Evolutionary conservation across 108 stramenopile species (phyloP).

Genomic region (Hondaea fermentalgiana): DNA sequence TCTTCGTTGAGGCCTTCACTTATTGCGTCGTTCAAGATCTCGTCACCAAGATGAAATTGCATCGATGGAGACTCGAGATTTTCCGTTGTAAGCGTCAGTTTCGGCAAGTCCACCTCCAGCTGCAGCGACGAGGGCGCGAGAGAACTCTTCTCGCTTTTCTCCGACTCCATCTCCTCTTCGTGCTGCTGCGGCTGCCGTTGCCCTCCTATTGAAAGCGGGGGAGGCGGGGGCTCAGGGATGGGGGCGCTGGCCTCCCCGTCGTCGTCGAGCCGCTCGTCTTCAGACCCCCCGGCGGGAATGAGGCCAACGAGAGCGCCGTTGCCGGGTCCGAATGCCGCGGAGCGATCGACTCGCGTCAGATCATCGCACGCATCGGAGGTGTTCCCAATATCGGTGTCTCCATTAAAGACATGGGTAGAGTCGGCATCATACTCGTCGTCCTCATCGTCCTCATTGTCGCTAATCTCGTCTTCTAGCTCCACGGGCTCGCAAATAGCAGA

Average conservation of each 20-base stretch:
- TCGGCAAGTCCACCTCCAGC: not conserved
- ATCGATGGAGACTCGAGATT: not conserved
- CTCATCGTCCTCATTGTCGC: not conserved
- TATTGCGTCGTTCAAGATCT: not conserved
- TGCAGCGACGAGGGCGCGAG: not conserved
- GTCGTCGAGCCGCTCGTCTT: not conserved
- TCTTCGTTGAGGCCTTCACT: not conserved
- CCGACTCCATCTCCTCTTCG: too few relatives aligned
- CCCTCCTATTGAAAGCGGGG: too few relatives aligned
- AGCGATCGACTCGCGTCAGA: too few relatives aligned
- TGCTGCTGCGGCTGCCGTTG: too few relatives aligned
- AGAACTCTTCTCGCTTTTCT: too few relatives aligned
- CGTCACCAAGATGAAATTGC: not conserved
- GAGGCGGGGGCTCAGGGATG: too few relatives aligned
- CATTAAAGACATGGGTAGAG: too few relatives aligned
- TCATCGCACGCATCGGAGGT: too few relatives aligned
- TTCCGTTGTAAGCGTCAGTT: not conserved
- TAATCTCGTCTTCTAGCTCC: not conserved
- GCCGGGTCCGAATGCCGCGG: too few relatives aligned
- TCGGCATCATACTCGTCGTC: not conserved
- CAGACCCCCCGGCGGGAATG: too few relatives aligned
- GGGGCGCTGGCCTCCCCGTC: not conserved
- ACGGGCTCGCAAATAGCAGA: conserved; percentile 39
- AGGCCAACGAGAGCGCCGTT: too few relatives aligned
- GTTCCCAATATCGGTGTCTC: too few relatives aligned